Evolutionary conservation across 2,329 filamentous ascomycete species (phyloP).

Genomic region (Penicillium sp.): DNA sequence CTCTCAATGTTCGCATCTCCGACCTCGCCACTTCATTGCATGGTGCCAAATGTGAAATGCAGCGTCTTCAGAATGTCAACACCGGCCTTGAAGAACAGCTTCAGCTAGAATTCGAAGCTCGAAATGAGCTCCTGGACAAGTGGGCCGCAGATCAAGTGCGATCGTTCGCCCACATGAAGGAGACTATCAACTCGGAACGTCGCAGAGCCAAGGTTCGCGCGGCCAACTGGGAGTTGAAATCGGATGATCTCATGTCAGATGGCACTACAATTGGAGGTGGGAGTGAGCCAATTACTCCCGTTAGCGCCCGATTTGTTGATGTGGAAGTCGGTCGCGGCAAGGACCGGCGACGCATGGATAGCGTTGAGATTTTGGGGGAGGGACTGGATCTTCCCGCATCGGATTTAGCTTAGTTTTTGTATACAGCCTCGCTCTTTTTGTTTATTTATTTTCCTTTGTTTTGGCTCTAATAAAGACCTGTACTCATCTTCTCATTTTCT

Average conservation of each 20-base stretch:
- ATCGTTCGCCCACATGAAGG: slow-evolving; percentile 33
- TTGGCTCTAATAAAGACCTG: not conserved
- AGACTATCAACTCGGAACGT: slow-evolving; percentile 39
- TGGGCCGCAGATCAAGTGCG: slow-evolving; percentile 34
- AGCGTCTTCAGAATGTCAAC: slow-evolving; percentile 36
- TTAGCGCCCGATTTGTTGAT: slow-evolving; percentile 42
- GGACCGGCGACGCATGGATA: slow-evolving; percentile 38
- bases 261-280: slow-evolving; percentile 19
- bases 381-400: slow-evolving; percentile 28
- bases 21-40: slow-evolving; percentile 40
- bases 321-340: slow-evolving; percentile 40
- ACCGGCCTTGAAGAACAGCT: slow-evolving; percentile 37
- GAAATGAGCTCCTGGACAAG: slow-evolving; percentile 31
- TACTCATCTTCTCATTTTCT: not conserved
- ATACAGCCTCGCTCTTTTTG: not conserved
- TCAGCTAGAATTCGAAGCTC: slow-evolving; percentile 35
- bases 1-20: slow-evolving; percentile 42
- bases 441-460: slow-evolving; percentile 2
- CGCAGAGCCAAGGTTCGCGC: slow-evolving; percentile 38
- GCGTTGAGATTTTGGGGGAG: slow-evolving; percentile 37
- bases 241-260: slow-evolving; percentile 35
- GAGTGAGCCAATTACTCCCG: slow-evolving; percentile 44
- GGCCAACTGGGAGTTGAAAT: slow-evolving; percentile 40
- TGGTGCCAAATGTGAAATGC: slow-evolving; percentile 32
- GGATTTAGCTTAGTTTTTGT: slow-evolving; percentile 22